Percentiles rank a stretch among this genome's conserved stretches.
phyloP scores from a whole-genome alignment of 108 stramenopile genomes.

The Nannochloropsis oceanica region DNA sequence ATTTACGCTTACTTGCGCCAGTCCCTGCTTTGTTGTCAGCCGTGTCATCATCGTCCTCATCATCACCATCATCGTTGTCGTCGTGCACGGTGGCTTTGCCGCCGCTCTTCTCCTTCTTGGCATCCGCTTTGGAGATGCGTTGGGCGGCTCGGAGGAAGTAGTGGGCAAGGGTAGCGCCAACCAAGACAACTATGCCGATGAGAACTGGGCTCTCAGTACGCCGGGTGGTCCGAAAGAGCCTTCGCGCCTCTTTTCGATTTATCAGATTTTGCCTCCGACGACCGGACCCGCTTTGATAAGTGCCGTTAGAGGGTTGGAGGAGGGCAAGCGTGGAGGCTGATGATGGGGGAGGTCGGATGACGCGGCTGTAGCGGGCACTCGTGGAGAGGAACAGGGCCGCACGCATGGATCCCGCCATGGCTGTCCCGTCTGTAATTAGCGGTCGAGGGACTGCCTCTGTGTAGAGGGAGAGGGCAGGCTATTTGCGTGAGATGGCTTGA shows the following conservation, averaged over 20 bases:
- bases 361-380: background rate
- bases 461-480: no score
- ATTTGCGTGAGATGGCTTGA: no score
- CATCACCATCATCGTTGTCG: background rate
- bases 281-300: no score
- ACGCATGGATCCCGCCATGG: background rate
- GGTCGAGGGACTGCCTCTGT: no score
- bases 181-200: background rate
- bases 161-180: background rate
- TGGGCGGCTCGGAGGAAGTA: background rate
- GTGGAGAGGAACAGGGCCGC: background rate
- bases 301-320: no score
- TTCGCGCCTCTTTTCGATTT: background rate
- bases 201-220: background rate
- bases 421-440: background rate
- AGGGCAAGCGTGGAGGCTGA: no score
- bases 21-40: background rate
- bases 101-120: background rate
- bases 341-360: no score
- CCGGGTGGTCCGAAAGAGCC: background rate
- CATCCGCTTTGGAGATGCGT: background rate
- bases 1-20: background rate
- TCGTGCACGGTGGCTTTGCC: background rate
- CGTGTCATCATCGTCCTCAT: background rate
- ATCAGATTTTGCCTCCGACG: no score